These are phyloP conservation scores for Strombidium stylifer DNA, from an alignment of 73 alveolate genomes.

Conservation along the genomic window DNA sequence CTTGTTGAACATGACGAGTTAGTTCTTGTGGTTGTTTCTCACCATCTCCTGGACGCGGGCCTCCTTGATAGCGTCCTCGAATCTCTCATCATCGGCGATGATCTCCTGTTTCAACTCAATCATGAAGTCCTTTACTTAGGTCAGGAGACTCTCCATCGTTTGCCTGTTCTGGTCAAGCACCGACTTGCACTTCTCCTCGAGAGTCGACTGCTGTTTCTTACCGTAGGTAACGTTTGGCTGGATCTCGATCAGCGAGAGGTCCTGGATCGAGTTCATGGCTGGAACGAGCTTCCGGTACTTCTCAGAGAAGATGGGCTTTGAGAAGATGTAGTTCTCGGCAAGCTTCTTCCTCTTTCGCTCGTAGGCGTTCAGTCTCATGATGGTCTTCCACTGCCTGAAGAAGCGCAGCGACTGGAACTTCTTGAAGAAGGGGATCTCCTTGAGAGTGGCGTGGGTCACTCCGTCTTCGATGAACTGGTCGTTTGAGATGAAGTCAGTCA, in stretches of 20 bases:
- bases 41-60: constrained; percentile 29
- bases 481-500: constrained; percentile 58
- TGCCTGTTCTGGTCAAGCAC: constrained; percentile 16
- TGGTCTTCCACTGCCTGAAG: constrained; percentile 60
- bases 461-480: constrained; percentile 54
- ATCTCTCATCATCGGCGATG: constrained; percentile 22
- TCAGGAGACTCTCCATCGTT: constrained; percentile 5
- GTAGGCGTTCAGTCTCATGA: constrained; percentile 44
- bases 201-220: constrained; percentile 47
- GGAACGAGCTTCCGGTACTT: constrained; percentile 1
- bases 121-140: background rate
- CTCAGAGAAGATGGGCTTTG: constrained; percentile 55
- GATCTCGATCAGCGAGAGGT: constrained; percentile 46
- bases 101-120: constrained; percentile 25
- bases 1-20: constrained; percentile 49
- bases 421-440: constrained; percentile 49
- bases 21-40: constrained; percentile 39
- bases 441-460: constrained; percentile 23
- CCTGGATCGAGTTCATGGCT: constrained; percentile 19
- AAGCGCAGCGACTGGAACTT: constrained; percentile 41
- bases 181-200: constrained; percentile 45
- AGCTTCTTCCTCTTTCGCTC: constrained; percentile 32
- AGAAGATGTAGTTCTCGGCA: constrained; percentile 21
- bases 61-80: constrained; percentile 42
- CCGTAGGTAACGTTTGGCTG: constrained; percentile 44